phyloP scores from a whole-genome alignment of 805 yeast genomes.

The Candida patagonica region DNA sequence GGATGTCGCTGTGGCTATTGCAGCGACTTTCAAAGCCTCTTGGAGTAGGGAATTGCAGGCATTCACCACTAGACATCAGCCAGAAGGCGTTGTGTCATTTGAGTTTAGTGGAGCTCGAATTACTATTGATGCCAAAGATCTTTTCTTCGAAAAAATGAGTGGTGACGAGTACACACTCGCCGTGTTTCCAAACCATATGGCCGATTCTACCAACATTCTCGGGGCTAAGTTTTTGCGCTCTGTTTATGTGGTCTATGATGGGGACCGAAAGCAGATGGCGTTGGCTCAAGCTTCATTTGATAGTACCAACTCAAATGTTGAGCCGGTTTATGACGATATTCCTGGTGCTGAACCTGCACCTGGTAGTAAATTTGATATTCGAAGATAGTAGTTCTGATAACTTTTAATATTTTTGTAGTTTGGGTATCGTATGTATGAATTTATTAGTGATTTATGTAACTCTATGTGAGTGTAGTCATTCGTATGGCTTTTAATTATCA shows the following conservation, averaged over 20 bases:
- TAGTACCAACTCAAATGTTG: constrained; percentile 20
- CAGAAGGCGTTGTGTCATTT: constrained; percentile 10
- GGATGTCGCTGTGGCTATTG: constrained; percentile 9
- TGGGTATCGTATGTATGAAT: no score
- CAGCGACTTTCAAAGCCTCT: constrained; percentile 1
- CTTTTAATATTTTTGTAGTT: no score
- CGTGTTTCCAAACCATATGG: constrained; percentile 4
- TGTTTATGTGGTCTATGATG: constrained; percentile 60
- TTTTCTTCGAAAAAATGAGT: background rate
- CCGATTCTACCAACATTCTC: constrained; percentile 27
- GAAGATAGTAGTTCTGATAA: no score
- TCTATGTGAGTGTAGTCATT: no score
- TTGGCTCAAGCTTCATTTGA: constrained; percentile 38
- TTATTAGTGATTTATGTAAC: no score
- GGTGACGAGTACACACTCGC: constrained; percentile 6
- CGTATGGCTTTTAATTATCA: no score
- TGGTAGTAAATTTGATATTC: background rate
- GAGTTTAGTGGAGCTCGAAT: constrained; percentile 21
- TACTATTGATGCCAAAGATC: constrained; percentile 13
- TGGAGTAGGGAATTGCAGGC: no score
- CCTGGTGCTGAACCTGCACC: constrained; percentile 25
- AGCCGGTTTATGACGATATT: constrained; percentile 13
- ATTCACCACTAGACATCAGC: constrained; percentile 4
- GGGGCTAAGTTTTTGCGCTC: constrained; percentile 59
- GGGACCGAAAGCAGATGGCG: constrained; percentile 47